Base-by-base conservation (phyloP, 2,329 filamentous ascomycete genomes). In the Cladosporium oxysporum region DNA sequence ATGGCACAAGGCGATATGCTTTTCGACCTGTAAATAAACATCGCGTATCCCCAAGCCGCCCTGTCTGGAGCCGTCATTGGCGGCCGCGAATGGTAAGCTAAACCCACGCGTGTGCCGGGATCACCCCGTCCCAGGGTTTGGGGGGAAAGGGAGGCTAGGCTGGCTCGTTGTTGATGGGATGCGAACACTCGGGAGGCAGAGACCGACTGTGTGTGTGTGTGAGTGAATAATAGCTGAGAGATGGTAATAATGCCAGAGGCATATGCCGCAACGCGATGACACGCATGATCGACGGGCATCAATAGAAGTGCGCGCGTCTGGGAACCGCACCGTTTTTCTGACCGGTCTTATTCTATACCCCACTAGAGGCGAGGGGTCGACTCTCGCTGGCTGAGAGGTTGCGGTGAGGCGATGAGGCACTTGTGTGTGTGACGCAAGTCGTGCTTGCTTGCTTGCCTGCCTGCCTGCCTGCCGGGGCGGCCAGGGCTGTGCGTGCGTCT, bases 61-160 rank as follows among this genome's bases (percentile, higher is more conserved):
- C 21, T 58, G 55, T 55, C 26, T 55, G 52, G 52, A 55, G 52
- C 52, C 52, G 52, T 55, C 52, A 55, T 41, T 58, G 55, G 55
- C 33, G 14, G 55, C 31, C n/a, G n/a, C 31, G 31, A 33, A 23
- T 58, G 55, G 55, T 58, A 58, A 58, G 55, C 55, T 58, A 58
- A 58, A 28, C n/a, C 52, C 52, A 55, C 52, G 52, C 52, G 52
- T 55, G 52, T 33, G 52, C 52, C 52, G 52, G 52, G 52, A 55
- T 55, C 52, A 55, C 28, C 28, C 52, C 52, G 29, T 55, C 28
- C 33, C 52, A 55, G 52, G 52, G 52, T 55, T 55, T 31, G 18
- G 52, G 52, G 52, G 52, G 29, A 11, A 47, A n/a, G 52, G 52
- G 28, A 21, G 52, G 52, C 31, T 29, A 21, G 52, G 18, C n/a